phyloP scores from a whole-genome alignment of 2,329 filamentous ascomycete species.

The Stachybotrys elegans region DNA sequence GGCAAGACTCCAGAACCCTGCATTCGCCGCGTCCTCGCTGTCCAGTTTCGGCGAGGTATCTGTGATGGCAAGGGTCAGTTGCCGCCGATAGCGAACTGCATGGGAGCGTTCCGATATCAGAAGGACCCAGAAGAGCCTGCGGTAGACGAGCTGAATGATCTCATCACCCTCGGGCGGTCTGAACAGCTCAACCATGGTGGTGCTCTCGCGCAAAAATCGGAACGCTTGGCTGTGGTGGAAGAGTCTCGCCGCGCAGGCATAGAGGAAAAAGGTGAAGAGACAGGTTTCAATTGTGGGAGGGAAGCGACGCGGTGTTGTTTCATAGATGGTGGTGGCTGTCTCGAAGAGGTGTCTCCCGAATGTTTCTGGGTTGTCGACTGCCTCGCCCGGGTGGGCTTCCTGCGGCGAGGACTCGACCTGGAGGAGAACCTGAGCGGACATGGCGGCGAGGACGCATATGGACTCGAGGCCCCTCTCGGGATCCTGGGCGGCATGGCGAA shows the following conservation, averaged over 20 bases:
- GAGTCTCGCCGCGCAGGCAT: slow-evolving; percentile 36
- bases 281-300: slow-evolving; percentile 33
- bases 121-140: slow-evolving; percentile 38
- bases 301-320: slow-evolving; percentile 24
- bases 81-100: slow-evolving; percentile 37
- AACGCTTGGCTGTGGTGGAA: slow-evolving; percentile 39
- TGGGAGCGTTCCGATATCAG: slow-evolving; percentile 39
- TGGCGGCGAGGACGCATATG: slow-evolving; percentile 29
- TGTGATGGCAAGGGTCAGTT: slow-evolving; percentile 37
- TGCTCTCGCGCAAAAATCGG: slow-evolving; percentile 36
- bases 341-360: slow-evolving; percentile 34
- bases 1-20: slow-evolving; percentile 34
- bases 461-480: slow-evolving; percentile 26
- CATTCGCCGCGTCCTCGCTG: slow-evolving; percentile 21
- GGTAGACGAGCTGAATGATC: slow-evolving; percentile 18
- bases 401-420: slow-evolving; percentile 33
- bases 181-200: slow-evolving; percentile 32
- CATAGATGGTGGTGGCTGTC: slow-evolving; percentile 27
- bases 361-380: slow-evolving; percentile 28
- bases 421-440: slow-evolving; percentile 36
- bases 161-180: slow-evolving; percentile 21
- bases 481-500: slow-evolving; percentile 17
- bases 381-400: slow-evolving; percentile 23
- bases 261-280: slow-evolving; percentile 37
- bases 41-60: slow-evolving; percentile 27